These are phyloP conservation scores for Fusarium sp. DNA, from an alignment of 2,329 filamentous ascomycete genomes.

Conservation along the genomic window DNA sequence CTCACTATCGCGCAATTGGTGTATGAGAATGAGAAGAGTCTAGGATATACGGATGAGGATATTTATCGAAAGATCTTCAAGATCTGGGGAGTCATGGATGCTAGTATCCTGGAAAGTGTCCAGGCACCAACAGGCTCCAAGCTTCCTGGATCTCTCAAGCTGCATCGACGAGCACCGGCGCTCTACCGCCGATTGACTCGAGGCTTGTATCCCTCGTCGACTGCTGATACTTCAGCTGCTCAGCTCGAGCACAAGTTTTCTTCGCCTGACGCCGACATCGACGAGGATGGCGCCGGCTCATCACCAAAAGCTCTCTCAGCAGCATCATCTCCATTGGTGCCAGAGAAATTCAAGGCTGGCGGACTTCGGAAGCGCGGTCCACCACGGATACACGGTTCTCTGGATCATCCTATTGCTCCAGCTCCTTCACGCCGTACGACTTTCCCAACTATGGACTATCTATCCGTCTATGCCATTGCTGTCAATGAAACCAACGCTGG, in stretches of 20 bases:
- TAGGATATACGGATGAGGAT: conserved; percentile 60
- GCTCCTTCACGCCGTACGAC: conserved; percentile 57
- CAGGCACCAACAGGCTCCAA: conserved; percentile 54
- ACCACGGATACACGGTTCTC: conserved; percentile 56
- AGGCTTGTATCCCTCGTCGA: conserved; percentile 54
- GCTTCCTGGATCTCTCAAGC: conserved; percentile 59
- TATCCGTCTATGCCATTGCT: conserved; percentile 61
- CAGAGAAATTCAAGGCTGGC: neutral
- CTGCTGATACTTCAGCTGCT: conserved; percentile 15
- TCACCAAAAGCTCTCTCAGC: conserved; percentile 2
- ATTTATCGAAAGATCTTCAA: conserved; percentile 58
- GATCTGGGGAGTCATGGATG: conserved; percentile 63
- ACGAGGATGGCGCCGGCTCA: conserved; percentile 4
- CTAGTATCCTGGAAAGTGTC: conserved; percentile 60
- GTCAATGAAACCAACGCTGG: conserved; percentile 64
- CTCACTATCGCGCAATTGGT: conserved; percentile 62
- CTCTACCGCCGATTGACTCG: conserved; percentile 57
- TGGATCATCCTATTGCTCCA: conserved; percentile 58
- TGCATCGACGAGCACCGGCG: conserved; percentile 57
- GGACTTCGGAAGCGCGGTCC: conserved; percentile 43
- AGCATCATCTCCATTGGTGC: neutral
- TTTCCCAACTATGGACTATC: conserved; percentile 61
- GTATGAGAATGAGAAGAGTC: conserved; percentile 63
- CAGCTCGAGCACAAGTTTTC: conserved; percentile 22
- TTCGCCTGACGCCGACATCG: neutral